A percentile compares a stretch with the other conserved stretches of the same genome.
Evolutionary conservation across 2,329 filamentous ascomycete genomes (phyloP).

Genomic region (Penicillium sp.): DNA sequence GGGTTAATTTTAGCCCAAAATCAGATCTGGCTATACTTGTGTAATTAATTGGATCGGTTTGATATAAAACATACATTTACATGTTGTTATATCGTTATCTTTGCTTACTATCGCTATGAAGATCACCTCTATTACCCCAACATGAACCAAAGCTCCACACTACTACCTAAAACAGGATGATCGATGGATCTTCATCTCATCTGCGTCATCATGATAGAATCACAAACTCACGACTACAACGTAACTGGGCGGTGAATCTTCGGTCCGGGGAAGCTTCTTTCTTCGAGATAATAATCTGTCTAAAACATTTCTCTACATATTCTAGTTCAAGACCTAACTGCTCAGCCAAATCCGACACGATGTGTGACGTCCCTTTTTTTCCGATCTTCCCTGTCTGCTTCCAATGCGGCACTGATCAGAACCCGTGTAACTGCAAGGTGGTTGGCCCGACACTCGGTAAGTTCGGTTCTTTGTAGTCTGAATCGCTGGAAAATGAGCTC

Average conservation of each 20-base stretch:
- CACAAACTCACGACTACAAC: conserved; percentile 3
- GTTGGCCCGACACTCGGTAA: conserved; percentile 56
- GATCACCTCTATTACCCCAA: background rate
- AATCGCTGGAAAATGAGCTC: background rate
- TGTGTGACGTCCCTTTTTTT: conserved; percentile 44
- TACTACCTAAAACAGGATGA: conserved; percentile 5
- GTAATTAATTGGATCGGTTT: background rate
- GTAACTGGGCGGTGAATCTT: conserved; percentile 4
- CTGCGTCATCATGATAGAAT: conserved; percentile 30
- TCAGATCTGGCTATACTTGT: background rate
- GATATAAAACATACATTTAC: background rate
- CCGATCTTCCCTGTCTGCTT: conserved; percentile 55
- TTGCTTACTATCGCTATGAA: background rate
- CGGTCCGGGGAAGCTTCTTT: conserved; percentile 6
- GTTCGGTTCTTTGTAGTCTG: conserved; percentile 5
- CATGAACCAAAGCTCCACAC: background rate
- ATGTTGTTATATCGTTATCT: background rate
- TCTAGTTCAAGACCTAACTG: background rate
- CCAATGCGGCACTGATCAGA: conserved; percentile 58
- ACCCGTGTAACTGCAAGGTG: conserved; percentile 59
- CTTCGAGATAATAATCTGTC: background rate
- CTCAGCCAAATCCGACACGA: conserved; percentile 15
- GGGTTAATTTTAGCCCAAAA: background rate
- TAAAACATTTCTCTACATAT: background rate
- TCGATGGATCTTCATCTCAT: conserved; percentile 20